Evolutionary conservation across 2,329 filamentous ascomycete genomes (phyloP).

Genomic region (Colletotrichum noveboracense): DNA sequence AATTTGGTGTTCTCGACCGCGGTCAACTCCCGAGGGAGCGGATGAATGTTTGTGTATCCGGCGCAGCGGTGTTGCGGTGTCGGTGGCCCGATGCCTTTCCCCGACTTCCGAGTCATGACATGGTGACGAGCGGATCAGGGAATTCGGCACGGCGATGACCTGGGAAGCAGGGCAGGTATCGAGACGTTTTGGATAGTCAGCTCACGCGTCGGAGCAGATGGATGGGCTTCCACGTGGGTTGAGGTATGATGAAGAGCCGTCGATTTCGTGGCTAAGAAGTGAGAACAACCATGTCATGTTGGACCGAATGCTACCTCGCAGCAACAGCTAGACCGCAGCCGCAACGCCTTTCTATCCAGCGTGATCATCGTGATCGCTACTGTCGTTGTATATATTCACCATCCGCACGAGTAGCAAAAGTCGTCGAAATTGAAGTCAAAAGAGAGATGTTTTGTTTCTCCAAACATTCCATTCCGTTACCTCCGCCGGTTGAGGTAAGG

Average conservation of each 20-base stretch:
- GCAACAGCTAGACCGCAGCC: background rate
- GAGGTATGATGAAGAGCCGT: background rate
- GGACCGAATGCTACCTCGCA: background rate
- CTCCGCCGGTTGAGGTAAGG: background rate
- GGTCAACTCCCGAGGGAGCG: conserved; percentile 13
- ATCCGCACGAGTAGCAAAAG: background rate
- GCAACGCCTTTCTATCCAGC: background rate
- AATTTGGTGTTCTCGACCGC: background rate
- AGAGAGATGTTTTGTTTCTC: background rate
- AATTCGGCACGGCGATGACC: background rate
- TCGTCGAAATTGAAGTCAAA: background rate
- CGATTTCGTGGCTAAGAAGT: too few relatives aligned
- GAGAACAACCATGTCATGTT: background rate
- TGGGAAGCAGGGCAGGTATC: background rate
- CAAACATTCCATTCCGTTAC: background rate
- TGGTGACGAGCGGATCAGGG: background rate
- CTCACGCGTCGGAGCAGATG: background rate
- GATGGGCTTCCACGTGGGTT: background rate
- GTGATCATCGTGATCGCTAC: background rate
- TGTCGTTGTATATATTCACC: background rate
- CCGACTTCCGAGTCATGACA: conserved; percentile 7
- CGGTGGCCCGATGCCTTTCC: background rate
- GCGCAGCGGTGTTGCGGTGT: background rate
- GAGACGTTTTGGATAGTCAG: background rate
- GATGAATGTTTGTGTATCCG: background rate